These are phyloP conservation scores for Pleodorina starrii DNA, from an alignment of 139 green algal species.

Conservation along the genomic window DNA sequence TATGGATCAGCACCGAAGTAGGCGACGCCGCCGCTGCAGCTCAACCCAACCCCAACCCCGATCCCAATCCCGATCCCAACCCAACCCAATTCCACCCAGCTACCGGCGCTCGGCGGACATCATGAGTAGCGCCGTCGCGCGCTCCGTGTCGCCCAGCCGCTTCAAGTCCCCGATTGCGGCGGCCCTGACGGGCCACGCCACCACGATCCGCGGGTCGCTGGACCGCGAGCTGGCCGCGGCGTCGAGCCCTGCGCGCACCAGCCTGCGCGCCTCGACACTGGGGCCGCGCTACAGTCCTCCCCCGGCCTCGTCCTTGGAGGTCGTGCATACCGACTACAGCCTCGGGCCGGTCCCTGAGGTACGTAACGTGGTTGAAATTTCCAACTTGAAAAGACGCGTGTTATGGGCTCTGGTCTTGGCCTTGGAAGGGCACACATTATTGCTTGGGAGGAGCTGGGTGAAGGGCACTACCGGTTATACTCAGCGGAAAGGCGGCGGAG, in stretches of 20 bases:
- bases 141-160: constrained; percentile 39
- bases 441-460: no score
- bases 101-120: constrained; percentile 22
- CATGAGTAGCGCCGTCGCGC: neutral
- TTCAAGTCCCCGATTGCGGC: constrained; percentile 8
- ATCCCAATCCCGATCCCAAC: no score
- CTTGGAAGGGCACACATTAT: no score
- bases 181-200: neutral
- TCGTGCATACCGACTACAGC: neutral
- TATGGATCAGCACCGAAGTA: no score
- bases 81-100: no score
- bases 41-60: no score
- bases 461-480: no score
- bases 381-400: no score
- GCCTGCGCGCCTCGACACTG: constrained; percentile 27
- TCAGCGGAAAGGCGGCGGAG: no score
- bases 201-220: neutral
- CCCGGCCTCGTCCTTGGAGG: neutral
- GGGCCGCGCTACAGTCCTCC: constrained; percentile 40
- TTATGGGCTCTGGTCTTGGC: no score
- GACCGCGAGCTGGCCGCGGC: constrained; percentile 26
- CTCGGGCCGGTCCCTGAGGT: constrained; percentile 42
- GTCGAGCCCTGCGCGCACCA: neutral
- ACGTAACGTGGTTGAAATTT: neutral
- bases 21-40: no score